Base-by-base conservation (phyloP, 441 rosid species). In the Erodium trifolium region DNA sequence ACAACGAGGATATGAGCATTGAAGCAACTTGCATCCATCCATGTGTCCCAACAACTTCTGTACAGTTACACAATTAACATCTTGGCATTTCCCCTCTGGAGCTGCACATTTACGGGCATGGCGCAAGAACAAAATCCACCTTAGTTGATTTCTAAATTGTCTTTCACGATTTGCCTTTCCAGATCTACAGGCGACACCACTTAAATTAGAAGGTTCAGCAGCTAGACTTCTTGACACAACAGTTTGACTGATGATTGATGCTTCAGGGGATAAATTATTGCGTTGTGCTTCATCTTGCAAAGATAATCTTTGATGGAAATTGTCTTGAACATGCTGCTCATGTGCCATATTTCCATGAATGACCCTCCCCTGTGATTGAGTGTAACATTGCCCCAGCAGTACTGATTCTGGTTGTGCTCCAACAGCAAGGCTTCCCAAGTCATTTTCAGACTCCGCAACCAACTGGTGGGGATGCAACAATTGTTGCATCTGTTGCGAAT, bases 71-170 rank as follows among this genome's bases (percentile, higher is more conserved):
- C 99, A 93, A 75, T 84, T 76, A 66, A 51, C 71, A 8, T 86
- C 97, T 0, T 72, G 87, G 80, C 99, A 96, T 80, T 84, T 87
- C 71, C 97, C 99, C 78, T 89, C 93, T 16, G 97, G 96, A 34
- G 93, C 91, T 74, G 86, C 70, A 82, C 99, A 96, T 72, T 82
- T 70, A 34, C 96, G 93, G 57, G 99, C 96, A 85, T 96, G 99
- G 71, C 90, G 84, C 81, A 96, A 75, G 77, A 92, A 85, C 83
- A 96, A 76, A 74, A 96, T 91, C 98, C 99, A 96, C 71, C 78
- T 89, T 76, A 79, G 86, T 75, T 96, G 99, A 75, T 91, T 86
- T 76, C 79, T 82, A 75, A 84, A 90, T 75, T 88, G 90, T 66
- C 86, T 80, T 59, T 92, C 96, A 71, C 78, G 88, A 78, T 81